Evolutionary conservation across 495 filamentous ascomycete species (phyloP).

Genomic region (Aspergillus kassunensis): DNA sequence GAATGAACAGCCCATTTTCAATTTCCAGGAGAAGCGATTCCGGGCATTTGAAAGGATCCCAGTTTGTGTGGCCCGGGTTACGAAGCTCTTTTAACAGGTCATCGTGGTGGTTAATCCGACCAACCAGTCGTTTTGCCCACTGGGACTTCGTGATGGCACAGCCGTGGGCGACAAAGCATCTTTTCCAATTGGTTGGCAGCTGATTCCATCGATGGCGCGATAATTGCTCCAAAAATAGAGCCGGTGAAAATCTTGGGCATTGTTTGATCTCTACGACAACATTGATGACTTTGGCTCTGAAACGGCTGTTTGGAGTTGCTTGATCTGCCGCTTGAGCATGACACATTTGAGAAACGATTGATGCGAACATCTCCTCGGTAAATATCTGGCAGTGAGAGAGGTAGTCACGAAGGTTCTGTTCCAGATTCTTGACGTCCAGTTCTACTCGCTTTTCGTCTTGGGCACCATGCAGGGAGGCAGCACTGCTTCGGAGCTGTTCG

Average conservation of each 20-base stretch:
- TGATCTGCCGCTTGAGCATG: too few species aligned
- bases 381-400: too few species aligned
- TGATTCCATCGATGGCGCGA: slow-evolving; percentile 12
- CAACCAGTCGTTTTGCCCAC: slow-evolving; percentile 32
- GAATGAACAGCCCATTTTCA: slow-evolving; percentile 60
- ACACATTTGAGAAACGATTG: too few species aligned
- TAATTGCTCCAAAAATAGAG: slow-evolving; percentile 21
- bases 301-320: too few species aligned
- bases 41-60: slow-evolving; percentile 48
- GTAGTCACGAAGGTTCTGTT: too few species aligned
- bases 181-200: slow-evolving; percentile 16
- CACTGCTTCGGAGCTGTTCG: too few species aligned
- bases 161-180: slow-evolving; percentile 30
- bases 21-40: slow-evolving; percentile 63
- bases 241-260: slow-evolving; percentile 23
- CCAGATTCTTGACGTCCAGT: too few species aligned
- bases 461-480: too few species aligned
- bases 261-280: too few species aligned
- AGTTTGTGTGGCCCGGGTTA: slow-evolving; percentile 53
- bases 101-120: neutral
- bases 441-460: too few species aligned
- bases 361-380: too few species aligned
- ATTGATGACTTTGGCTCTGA: slow-evolving; percentile 1
- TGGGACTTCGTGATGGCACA: slow-evolving; percentile 37
- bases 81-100: slow-evolving; percentile 50